Evolutionary conservation across 2,329 filamentous ascomycete genomes (phyloP).

Genomic region (Fusarium newnesense): DNA sequence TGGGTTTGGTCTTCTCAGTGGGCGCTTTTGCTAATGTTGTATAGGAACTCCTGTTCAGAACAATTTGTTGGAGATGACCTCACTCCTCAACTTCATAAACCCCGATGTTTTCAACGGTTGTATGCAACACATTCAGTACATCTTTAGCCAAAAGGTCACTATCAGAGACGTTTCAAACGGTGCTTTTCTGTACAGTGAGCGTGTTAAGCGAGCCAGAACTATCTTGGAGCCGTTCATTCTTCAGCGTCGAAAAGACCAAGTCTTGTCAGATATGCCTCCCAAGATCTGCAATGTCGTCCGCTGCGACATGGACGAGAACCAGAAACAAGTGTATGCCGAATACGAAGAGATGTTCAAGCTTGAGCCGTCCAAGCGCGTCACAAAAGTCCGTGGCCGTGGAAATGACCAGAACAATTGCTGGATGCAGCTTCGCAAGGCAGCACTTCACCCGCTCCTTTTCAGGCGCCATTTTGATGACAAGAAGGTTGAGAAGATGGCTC

Average conservation of each 20-base stretch:
- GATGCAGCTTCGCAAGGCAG: constrained; percentile 91
- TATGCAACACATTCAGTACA: constrained; percentile 81
- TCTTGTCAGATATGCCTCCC: constrained; percentile 82
- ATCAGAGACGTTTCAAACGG: constrained; percentile 83
- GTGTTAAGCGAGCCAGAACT: constrained; percentile 85
- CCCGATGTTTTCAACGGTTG: constrained; percentile 82
- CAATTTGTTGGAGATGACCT: constrained; percentile 91
- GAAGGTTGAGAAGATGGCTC: constrained; percentile 80
- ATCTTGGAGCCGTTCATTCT: constrained; percentile 97
- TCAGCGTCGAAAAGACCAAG: constrained; percentile 91
- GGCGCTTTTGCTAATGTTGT: constrained; percentile 27
- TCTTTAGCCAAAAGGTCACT: constrained; percentile 93
- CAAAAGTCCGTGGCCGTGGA: constrained; percentile 58
- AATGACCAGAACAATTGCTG: constrained; percentile 76
- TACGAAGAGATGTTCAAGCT: constrained; percentile 73
- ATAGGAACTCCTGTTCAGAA: constrained; percentile 94
- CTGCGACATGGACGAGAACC: constrained; percentile 79
- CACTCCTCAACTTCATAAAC: constrained; percentile 93
- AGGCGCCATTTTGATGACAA: constrained; percentile 81
- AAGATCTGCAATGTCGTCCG: constrained; percentile 83
- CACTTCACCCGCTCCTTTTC: constrained; percentile 91
- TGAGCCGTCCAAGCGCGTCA: constrained; percentile 64
- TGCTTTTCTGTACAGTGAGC: constrained; percentile 85
- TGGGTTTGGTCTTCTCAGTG: not conserved
- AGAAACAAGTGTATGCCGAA: constrained; percentile 77